Evolutionary conservation across 768 basidiomycete genomes (phyloP).

Genomic region (Boletus reticulatus): DNA sequence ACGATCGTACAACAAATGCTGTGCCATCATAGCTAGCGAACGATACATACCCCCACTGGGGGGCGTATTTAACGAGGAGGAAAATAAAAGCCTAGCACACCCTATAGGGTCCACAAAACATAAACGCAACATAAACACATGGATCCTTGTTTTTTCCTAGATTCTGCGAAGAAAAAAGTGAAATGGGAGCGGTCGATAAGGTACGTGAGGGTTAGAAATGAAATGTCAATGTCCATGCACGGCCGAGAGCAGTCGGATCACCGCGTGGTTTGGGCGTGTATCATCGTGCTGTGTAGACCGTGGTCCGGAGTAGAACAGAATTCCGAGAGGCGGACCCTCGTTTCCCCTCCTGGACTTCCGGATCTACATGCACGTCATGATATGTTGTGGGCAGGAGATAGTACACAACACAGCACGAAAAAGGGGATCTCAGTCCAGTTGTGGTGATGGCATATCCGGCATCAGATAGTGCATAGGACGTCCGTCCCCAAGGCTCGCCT

Average conservation of each 20-base stretch:
- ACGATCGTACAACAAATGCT: background rate
- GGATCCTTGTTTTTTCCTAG: background rate
- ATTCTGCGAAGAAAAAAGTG: background rate
- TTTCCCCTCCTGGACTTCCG: background rate
- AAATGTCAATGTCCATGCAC: background rate
- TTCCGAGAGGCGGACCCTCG: background rate
- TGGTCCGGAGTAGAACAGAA: background rate
- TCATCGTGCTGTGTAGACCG: background rate
- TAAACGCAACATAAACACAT: background rate
- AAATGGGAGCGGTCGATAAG: constrained; percentile 11
- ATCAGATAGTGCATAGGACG: constrained; percentile 56
- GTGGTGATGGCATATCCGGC: constrained; percentile 51
- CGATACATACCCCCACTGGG: background rate
- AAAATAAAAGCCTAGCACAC: background rate
- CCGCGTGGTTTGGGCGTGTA: background rate
- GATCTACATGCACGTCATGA: constrained; percentile 2
- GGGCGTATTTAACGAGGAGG: background rate
- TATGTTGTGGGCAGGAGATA: constrained; percentile 4
- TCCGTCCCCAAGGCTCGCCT: constrained; percentile 45
- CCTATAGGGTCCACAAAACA: background rate
- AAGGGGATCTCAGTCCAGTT: constrained; percentile 22
- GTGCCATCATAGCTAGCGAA: background rate
- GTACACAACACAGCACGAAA: background rate
- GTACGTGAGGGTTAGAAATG: constrained; percentile 14
- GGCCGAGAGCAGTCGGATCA: constrained; percentile 7